Conservation (phyloP, 352 stramenopile genomes). For the Phytopythium oedochilum region DNA sequence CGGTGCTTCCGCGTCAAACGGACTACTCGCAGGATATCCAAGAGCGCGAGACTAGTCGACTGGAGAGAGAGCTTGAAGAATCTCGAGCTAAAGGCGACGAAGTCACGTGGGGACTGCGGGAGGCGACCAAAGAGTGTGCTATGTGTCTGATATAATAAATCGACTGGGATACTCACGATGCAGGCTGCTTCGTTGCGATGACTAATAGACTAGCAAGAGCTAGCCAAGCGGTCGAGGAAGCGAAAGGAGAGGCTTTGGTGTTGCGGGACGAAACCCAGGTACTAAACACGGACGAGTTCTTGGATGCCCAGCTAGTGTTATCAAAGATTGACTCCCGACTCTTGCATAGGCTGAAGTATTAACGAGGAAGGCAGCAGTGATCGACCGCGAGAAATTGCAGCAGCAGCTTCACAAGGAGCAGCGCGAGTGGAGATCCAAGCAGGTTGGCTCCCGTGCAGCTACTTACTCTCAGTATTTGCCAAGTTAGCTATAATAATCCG, state of each 20-base stretch:
- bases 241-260: slow-evolving; percentile 30
- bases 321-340: background rate
- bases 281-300: no score
- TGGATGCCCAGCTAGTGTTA: no score
- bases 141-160: no score
- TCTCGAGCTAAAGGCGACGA: slow-evolving; percentile 27
- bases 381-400: slow-evolving; percentile 41
- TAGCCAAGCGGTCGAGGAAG: slow-evolving; percentile 27
- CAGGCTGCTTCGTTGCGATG: no score
- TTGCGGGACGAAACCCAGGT: slow-evolving; percentile 51
- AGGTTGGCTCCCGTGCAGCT: slow-evolving; percentile 11
- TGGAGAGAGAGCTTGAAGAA: slow-evolving; percentile 31
- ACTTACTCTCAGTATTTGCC: no score
- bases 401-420: slow-evolving; percentile 28
- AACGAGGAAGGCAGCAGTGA: slow-evolving; percentile 28
- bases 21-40: slow-evolving; percentile 17
- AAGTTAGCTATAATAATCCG: background rate
- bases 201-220: slow-evolving; percentile 21
- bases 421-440: slow-evolving; percentile 38
- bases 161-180: no score
- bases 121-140: slow-evolving; percentile 28
- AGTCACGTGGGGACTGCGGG: slow-evolving; percentile 23
- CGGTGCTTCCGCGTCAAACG: background rate
- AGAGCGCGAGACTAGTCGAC: slow-evolving; percentile 20
- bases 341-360: slow-evolving; percentile 38